A percentile compares a stretch with the other conserved stretches of the same genome.
These are phyloP conservation scores for Carpinus fangiana DNA, from an alignment of 306 rosid species.

Conservation along the genomic window DNA sequence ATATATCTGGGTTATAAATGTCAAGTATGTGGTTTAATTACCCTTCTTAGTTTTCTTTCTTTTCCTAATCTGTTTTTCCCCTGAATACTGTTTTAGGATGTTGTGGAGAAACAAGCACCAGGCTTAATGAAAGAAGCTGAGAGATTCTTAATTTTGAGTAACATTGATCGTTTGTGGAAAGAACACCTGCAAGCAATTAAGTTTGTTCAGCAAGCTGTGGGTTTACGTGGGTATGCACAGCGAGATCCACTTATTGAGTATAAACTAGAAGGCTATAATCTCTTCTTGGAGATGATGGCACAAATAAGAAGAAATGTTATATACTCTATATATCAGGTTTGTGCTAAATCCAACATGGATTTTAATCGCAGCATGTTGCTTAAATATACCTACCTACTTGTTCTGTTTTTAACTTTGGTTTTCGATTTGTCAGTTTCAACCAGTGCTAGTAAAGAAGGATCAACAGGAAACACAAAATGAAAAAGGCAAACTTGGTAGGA, in stretches of 20 bases:
- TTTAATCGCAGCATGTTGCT: background rate
- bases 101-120: slow-evolving; percentile 73
- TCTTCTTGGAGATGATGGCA: slow-evolving; percentile 99
- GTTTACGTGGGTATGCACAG: slow-evolving; percentile 92
- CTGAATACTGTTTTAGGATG: slow-evolving; percentile 44
- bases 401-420: background rate
- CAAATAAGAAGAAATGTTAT: slow-evolving; percentile 95
- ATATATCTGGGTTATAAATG: background rate
- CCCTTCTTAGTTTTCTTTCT: too few species aligned
- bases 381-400: background rate
- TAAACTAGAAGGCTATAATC: slow-evolving; percentile 95
- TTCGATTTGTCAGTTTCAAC: slow-evolving; percentile 63
- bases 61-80: background rate
- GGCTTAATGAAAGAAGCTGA: slow-evolving; percentile 97
- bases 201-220: slow-evolving; percentile 96
- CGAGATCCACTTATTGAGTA: slow-evolving; percentile 97
- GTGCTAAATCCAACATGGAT: slow-evolving; percentile 5
- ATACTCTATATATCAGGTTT: slow-evolving; percentile 91
- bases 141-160: slow-evolving; percentile 83
- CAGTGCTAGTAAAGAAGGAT: slow-evolving; percentile 78
- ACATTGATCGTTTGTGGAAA: slow-evolving; percentile 93
- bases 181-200: slow-evolving; percentile 93
- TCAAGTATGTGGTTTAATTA: background rate
- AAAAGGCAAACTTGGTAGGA: slow-evolving; percentile 43
- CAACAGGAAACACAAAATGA: slow-evolving; percentile 41